These are phyloP conservation scores for Protomyces inundatus DNA, from an alignment of 1,139 yeast genomes.

Conservation along the genomic window DNA sequence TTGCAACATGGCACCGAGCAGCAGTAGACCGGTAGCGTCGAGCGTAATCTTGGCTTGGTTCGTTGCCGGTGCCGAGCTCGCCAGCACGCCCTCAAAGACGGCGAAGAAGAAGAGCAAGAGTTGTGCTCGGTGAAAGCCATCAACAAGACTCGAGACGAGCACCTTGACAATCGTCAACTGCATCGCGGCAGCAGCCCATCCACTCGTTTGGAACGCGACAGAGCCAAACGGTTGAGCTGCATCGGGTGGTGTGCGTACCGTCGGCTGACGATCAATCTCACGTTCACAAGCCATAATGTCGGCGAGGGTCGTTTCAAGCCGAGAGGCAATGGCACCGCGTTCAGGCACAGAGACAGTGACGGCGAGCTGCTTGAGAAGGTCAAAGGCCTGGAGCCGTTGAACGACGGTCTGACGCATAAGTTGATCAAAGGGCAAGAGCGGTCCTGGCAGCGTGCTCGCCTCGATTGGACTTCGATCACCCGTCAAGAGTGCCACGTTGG, in stretches of 20 bases:
- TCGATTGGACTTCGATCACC: not conserved
- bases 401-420: not conserved
- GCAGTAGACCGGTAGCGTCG: not conserved
- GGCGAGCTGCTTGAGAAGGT: not conserved
- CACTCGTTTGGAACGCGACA: not conserved
- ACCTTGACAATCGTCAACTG: not conserved
- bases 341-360: not conserved
- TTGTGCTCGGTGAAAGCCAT: not conserved
- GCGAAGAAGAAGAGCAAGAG: not conserved
- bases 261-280: not conserved
- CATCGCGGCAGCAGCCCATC: not conserved
- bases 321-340: not conserved
- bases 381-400: not conserved
- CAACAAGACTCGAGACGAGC: not conserved
- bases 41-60: not conserved
- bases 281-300: not conserved
- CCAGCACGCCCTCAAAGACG: not conserved
- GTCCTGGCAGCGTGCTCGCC: not conserved
- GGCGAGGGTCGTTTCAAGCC: not conserved
- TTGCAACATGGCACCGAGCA: not conserved
- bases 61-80: not conserved
- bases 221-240: not conserved
- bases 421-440: not conserved
- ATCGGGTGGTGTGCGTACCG: not conserved
- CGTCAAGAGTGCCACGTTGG: not conserved